Conservation (phyloP, 2,329 filamentous ascomycete genomes). For the Cladosporium sp. region DNA sequence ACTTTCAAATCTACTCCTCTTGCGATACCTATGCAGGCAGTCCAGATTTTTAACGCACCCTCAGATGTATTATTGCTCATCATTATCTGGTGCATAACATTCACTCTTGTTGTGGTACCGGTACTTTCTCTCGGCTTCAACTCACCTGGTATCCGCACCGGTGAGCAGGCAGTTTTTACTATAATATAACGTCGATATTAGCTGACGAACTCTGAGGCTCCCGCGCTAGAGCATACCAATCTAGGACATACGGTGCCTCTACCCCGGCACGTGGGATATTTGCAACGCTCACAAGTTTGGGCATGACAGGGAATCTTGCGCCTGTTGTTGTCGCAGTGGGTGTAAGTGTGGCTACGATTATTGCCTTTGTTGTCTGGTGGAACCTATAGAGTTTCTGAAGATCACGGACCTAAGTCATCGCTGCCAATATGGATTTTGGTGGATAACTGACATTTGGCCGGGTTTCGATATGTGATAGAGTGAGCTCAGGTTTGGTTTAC, state of each 20-base stretch:
- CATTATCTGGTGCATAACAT: slow-evolving; percentile 16
- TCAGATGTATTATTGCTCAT: no score
- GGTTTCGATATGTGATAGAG: no score
- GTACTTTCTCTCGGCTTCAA: slow-evolving; percentile 17
- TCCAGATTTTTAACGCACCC: no score
- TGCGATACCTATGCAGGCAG: no score
- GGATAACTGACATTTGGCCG: no score
- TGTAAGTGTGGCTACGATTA: not conserved
- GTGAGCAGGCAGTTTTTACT: no score
- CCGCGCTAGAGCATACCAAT: slow-evolving; percentile 18
- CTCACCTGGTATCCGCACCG: slow-evolving; percentile 1
- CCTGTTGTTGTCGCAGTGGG: slow-evolving; percentile 5
- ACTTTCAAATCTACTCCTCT: no score
- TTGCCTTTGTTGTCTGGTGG: slow-evolving; percentile 1
- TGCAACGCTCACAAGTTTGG: slow-evolving; percentile 20
- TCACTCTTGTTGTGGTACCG: slow-evolving; percentile 8
- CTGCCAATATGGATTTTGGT: no score
- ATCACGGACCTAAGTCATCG: no score
- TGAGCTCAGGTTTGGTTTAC: no score
- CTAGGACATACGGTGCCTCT: slow-evolving; percentile 20
- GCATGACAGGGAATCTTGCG: slow-evolving; percentile 16
- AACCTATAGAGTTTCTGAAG: no score
- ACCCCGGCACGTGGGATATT: slow-evolving; percentile 21
- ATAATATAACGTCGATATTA: not conserved
- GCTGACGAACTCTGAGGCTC: slow-evolving; percentile 16